Base-by-base conservation (phyloP, 495 filamentous ascomycete species). In the Hyaloscypha finlandica region DNA sequence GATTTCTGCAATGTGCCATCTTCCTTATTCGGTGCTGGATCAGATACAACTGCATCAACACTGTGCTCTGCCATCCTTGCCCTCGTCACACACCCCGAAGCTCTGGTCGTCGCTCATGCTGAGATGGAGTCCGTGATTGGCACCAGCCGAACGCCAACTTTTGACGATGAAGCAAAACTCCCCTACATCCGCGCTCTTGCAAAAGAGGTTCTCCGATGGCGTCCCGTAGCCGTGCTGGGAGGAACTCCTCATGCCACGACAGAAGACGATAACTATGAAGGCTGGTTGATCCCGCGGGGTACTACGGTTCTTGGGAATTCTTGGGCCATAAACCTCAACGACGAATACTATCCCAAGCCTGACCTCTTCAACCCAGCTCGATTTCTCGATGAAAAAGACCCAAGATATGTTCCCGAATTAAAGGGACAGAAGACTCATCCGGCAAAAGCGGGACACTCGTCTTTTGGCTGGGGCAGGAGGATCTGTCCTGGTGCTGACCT, bases 241-340 rank as follows among this genome's bases (percentile, higher is more conserved):
- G 85, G 84, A 0, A 86, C 84, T 5, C 86, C 85, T 4, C 85
- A 88, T 71, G 84, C 85, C 1, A 83, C 77, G 35, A 86, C 83
- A 3, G 79, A 81, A 51, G 84, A 85, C 53, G 85, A 89, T 55
- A 68, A 77, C 20, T 89, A 88, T 68, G 73, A 78, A 61, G 81
- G 80, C 3, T 83, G 80, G 75, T 81, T 79, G 42, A 85, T 84
- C 29, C 82, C 81, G 63, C 74, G 75, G 9, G 82, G 78, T n/a
- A 81, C 80, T 31, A 86, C 84, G n/a, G 78, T 79, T 52, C 64
- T 80, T 8, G 77, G 77, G 31, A 80, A 81, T 64, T 68, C 69
- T 16, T 85, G 88, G 88, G 85, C 82, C 37, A 89, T 90, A 67
- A 85, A 88, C 45, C 82, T 87, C 56, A 84, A 90, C 69, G 81